Conservation (phyloP, 2,329 filamentous ascomycete genomes). For the Aspergillus proliferans region DNA sequence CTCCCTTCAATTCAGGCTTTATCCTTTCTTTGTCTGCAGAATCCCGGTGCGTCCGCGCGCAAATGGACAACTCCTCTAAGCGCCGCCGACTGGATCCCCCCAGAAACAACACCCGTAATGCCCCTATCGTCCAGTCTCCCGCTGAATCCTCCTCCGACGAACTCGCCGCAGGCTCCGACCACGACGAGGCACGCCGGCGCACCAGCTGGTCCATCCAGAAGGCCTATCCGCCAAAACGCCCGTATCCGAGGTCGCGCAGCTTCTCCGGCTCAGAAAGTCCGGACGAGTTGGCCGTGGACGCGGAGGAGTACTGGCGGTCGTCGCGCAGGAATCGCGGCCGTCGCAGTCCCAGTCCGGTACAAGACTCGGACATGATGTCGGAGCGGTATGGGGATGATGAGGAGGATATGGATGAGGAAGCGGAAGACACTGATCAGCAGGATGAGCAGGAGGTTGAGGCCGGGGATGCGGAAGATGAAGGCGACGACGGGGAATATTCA, state of each 20-base stretch:
- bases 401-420: constrained; percentile 2
- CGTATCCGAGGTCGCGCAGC: constrained; percentile 19
- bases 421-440: not conserved
- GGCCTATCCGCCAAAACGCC: constrained; percentile 23
- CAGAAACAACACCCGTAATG: constrained; percentile 13
- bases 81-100: constrained; percentile 23
- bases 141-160: constrained; percentile 36
- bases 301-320: constrained; percentile 30
- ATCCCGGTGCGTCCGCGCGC: constrained; percentile 17
- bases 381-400: constrained; percentile 4
- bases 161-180: constrained; percentile 30
- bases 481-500: constrained; percentile 11
- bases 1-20: not conserved
- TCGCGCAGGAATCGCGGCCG: constrained; percentile 13
- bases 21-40: constrained; percentile 4
- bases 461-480: constrained; percentile 1
- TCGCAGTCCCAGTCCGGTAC: constrained; percentile 6
- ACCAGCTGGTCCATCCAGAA: constrained; percentile 30
- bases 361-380: constrained; percentile 2
- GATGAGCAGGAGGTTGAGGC: not conserved
- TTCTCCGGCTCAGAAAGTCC: constrained; percentile 35
- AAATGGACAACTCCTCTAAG: constrained; percentile 8
- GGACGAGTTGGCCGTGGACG: constrained; percentile 40
- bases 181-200: constrained; percentile 31
- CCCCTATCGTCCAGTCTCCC: constrained; percentile 16